Base-by-base conservation (phyloP, 2,329 filamentous ascomycete species). In the Zymoseptoria brevis region DNA sequence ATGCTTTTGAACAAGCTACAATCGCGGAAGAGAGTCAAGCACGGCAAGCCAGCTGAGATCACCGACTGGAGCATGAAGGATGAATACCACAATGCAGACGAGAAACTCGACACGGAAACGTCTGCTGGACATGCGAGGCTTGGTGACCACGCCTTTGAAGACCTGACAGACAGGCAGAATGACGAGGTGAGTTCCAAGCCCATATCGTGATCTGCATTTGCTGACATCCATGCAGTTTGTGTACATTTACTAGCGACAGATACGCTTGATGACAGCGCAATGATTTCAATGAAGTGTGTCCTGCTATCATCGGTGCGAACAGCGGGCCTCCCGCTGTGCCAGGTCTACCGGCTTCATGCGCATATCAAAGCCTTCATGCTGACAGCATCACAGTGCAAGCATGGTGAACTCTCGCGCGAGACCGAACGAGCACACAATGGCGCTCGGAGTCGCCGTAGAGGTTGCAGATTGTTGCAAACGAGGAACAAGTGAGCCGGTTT, bases 1-100 rank as follows among this genome's bases (percentile, higher is more conserved):
- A 71, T 81, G 29, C 72, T 82, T 53, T 73, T 85, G 63, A 86
- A 88, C 66, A 81, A 78, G 67, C 61, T 78, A 56, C 51, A 53
- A n/a, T 22, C 29, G 13, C 76, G 73, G 58, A 79, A 75, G 61
- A 75, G 86, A 3, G 80, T 87, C 1, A 69, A 71, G 8, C 83
- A 83, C 64, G 85, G 85, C 5, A 88, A 88, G 74, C 74, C 77
- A 1, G 84, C 80, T 2, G 76, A 79, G 61, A 78, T 88, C 45
- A 74, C 80, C 51, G 85, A 88, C 68, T 74, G 75, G 9, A 85
- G 81, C 13, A 88, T 88, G 85, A 75, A 83, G 64, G 71, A 76
- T 21, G 72, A 72, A 4, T 86, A 83, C 63, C 69, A 76, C 24
- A 73, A 68, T 8, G 59, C 53, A n/a, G 66, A 67, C 19, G 65